Base-by-base conservation (phyloP, 495 filamentous ascomycete species). In the Aspergillus asperescens region DNA sequence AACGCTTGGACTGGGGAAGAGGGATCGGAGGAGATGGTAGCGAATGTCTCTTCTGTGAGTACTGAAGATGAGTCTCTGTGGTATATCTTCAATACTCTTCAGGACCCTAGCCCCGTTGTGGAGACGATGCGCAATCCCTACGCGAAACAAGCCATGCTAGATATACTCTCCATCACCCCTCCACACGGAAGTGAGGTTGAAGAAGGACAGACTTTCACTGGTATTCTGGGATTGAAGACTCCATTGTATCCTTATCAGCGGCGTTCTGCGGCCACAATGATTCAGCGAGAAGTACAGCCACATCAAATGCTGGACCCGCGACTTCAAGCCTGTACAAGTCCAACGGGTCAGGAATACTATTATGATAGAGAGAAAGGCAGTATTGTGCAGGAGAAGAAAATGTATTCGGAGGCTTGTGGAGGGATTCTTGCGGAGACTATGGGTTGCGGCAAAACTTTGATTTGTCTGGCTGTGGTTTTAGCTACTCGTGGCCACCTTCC, bases 371-470 rank as follows among this genome's bases (percentile, higher is more conserved):
- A 84, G 28, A 76, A 81, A 15, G 81, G 80, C 1, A 67, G 71
- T 3, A 73, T 86, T 49, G 59, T 89, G 2, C 68, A 75, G 29
- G 75, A 86, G 15, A 85, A 86, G 23, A 72, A 75, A 7, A 77
- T 79, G 48, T 95, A 93, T 61, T 89, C 92, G 13, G 80, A 83
- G 47, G 79, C 84, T 18, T 76, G 76, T 52, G 92, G 92, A 44
- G 92, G 91, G 10, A 75, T 77, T 31, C 65, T 77, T 34, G 66
- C 74, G 4, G 72, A 74, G 53, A 93, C 79, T 38, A 86, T 88
- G 83, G 81, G 81, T 34, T 77, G 82, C 5, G 91, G 92, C 0
- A 97, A 97, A 71, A 96, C 92, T 0, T 66, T 96, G 23, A 94
- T 97, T 8, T 89, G 87, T 50, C 72, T 97, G 15, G 79, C 90